Conservation (phyloP, 768 basidiomycete genomes). For the Pisolithus tinctorius region DNA sequence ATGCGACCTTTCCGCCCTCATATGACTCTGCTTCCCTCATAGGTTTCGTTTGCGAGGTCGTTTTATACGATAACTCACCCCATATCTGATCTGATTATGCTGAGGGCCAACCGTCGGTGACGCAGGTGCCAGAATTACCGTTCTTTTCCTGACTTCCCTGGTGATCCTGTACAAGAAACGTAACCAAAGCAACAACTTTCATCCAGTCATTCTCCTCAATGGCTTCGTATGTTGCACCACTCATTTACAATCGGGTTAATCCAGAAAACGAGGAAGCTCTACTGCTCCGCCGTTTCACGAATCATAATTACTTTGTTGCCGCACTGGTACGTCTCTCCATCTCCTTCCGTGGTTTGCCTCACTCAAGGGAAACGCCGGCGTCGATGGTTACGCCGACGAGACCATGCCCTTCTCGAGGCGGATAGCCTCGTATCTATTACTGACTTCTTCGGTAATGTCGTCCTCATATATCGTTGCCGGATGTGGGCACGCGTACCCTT, state of each 20-base stretch:
- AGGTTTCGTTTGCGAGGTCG: conserved; percentile 31
- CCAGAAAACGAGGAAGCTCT: too few relatives aligned
- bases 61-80: conserved; percentile 26
- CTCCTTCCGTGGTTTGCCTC: background rate
- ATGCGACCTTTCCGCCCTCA: conserved; percentile 17
- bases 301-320: conserved; percentile 29
- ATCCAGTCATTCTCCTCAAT: conserved; percentile 23
- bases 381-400: conserved; percentile 15
- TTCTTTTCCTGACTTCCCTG: conserved; percentile 26
- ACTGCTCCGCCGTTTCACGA: too few relatives aligned
- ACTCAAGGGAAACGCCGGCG: conserved; percentile 20
- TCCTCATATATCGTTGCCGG: conserved; percentile 38
- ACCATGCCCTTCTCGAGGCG: conserved; percentile 26
- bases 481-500: conserved; percentile 31
- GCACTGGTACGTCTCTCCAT: conserved; percentile 23
- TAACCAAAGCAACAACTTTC: conserved; percentile 6
- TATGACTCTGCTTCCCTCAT: conserved; percentile 27
- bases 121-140: conserved; percentile 12
- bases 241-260: too few relatives aligned
- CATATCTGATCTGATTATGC: too few relatives aligned
- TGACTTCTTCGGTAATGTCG: conserved; percentile 30
- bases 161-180: conserved; percentile 15
- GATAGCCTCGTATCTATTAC: conserved; percentile 31
- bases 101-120: background rate
- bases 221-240: conserved; percentile 27